Evolutionary conservation across 2,329 filamentous ascomycete genomes (phyloP).

Genomic region (Alternaria solani): DNA sequence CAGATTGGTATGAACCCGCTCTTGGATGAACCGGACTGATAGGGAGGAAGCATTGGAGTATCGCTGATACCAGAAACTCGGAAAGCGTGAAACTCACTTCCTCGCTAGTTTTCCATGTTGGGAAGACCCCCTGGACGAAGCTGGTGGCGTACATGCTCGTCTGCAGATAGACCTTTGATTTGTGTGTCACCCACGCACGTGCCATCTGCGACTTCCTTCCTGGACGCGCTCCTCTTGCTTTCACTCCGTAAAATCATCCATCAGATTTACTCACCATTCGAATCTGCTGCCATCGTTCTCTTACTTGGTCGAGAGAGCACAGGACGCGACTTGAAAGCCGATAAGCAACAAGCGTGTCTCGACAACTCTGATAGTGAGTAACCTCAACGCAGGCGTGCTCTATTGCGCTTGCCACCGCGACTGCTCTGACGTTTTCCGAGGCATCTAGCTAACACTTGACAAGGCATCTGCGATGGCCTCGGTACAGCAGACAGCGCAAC

Average conservation of each 20-base stretch:
- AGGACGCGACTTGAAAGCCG: neutral
- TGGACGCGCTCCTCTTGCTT: neutral
- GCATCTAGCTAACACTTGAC: neutral
- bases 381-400: neutral
- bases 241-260: neutral
- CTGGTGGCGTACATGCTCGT: neutral
- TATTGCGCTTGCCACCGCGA: neutral
- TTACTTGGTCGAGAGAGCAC: neutral
- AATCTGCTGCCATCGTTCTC: neutral
- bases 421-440: neutral
- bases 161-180: neutral
- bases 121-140: neutral
- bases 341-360: neutral
- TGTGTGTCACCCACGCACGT: slow-evolving; percentile 10
- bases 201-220: slow-evolving; percentile 7
- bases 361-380: neutral
- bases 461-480: neutral
- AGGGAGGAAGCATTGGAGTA: neutral
- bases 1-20: neutral
- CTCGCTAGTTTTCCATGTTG: no score
- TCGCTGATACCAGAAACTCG: neutral
- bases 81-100: neutral
- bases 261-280: neutral
- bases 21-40: neutral
- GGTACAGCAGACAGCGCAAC: neutral